These are phyloP conservation scores for Starmerella riodocensis DNA, from an alignment of 805 yeast genomes.

Conservation along the genomic window DNA sequence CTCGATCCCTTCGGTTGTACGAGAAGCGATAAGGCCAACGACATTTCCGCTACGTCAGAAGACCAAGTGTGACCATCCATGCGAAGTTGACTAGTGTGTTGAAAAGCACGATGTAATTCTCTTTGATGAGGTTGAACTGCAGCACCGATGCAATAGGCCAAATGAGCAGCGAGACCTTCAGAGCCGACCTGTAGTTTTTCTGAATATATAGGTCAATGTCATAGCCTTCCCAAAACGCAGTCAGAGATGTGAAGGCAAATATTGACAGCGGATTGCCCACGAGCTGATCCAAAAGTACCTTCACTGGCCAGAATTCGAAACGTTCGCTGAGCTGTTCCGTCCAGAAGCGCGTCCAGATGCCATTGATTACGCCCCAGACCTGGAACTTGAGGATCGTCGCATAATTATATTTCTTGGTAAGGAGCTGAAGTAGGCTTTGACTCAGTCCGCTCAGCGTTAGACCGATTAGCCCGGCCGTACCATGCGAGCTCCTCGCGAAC, in stretches of 20 bases:
- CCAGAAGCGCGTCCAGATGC: constrained; percentile 30
- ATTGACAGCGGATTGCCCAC: constrained; percentile 27
- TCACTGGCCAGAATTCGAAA: constrained; percentile 17
- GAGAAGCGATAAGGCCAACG: no score
- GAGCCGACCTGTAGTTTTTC: constrained; percentile 20
- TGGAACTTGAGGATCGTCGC: constrained; percentile 25
- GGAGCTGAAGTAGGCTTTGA: constrained; percentile 26
- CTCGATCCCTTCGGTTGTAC: no score
- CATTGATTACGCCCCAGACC: constrained; percentile 29
- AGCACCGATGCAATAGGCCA: constrained; percentile 23
- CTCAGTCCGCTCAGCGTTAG: constrained; percentile 25
- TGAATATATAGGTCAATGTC: constrained; percentile 25
- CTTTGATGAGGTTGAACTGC: constrained; percentile 19
- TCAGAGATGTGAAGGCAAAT: constrained; percentile 24
- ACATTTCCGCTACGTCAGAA: constrained; percentile 9
- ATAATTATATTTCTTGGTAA: constrained; percentile 16
- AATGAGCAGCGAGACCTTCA: constrained; percentile 19
- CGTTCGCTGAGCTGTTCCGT: constrained; percentile 25
- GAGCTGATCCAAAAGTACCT: constrained; percentile 26
- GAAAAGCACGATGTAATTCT: constrained; percentile 19
- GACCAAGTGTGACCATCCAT: constrained; percentile 26
- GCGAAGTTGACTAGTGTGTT: constrained; percentile 19
- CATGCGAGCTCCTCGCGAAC: constrained; percentile 21
- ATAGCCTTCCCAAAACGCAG: constrained; percentile 29
- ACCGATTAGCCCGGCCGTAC: constrained; percentile 26